Evolutionary conservation across 805 yeast species (phyloP), one percentile per base, ranked within the genome.

Genomic region (Teunomyces cretensis): DNA sequence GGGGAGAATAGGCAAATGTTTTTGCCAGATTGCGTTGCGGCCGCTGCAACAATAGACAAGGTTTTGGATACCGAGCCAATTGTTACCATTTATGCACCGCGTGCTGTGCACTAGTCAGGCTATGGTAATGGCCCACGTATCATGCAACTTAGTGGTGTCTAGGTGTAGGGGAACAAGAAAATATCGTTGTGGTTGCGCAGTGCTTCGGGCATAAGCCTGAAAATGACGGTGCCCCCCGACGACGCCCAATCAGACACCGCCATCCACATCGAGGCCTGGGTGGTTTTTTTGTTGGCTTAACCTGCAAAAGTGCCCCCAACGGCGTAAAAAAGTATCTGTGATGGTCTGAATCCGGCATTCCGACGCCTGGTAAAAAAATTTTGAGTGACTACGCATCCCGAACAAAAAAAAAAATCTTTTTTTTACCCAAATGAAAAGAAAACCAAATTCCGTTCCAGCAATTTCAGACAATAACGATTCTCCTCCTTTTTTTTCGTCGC

Each of bases 401-500:
- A n/a, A 12, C n/a, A 11, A 9, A 17, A 31, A n/a, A 33, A 33
- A 33, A 33, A 17, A 16, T 8, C 9, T 22, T 12, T 13, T 15
- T 16, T 12, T 14, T n/a, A 17, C 13, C 22, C 12, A 35, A 19
- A 35, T 19, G 15, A 35, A 22, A 35, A 35, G 38, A 35, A 35
- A 35, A 35, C 28, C 27, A 35, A 35, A 35, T 35, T 35, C 38
- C 38, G 38, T 13, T 14, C 17, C 22, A n/a, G 36, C 22, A 33
- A 33, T 33, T 33, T 12, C 36, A 33, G 13, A 33, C 36, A 17
- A 31, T 7, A 13, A n/a, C 6, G 22, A 19, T 19, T 19, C 22
- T 19, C 22, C 22, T 19, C 22, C 22, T 19, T 19, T 19, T 19
- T 19, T 19, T 19, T 19, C 6, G 22, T 19, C 3, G 22, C 22